Evolutionary conservation across 257 asterid species (phyloP).

Genomic region (Scutellaria barbata): DNA sequence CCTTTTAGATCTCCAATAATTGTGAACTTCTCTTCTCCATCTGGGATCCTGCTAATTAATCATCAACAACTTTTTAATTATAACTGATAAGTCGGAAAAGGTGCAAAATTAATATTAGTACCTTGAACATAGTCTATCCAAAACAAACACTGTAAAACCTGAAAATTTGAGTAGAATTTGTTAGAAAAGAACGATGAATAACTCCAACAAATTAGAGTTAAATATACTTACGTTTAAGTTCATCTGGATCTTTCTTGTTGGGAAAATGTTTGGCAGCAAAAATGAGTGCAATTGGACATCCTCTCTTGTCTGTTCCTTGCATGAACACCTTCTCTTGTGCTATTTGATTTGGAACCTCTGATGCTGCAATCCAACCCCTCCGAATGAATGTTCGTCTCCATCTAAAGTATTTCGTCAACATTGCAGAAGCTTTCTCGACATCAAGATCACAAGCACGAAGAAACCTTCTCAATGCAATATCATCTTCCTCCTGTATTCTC

Average conservation of each 20-base stretch:
- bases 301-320: conserved; percentile 79
- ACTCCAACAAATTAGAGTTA: background rate
- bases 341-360: conserved; percentile 56
- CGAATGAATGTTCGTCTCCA: conserved; percentile 77
- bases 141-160: conserved; percentile 67
- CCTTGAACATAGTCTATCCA: conserved; percentile 78
- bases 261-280: conserved; percentile 63
- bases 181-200: background rate
- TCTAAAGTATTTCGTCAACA: conserved; percentile 57
- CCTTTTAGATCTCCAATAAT: conserved; percentile 72
- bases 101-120: conserved; percentile 25
- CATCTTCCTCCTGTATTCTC: conserved; percentile 59
- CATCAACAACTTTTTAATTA: background rate
- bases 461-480: conserved; percentile 64
- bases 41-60: conserved; percentile 47
- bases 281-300: conserved; percentile 62
- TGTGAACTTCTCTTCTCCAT: conserved; percentile 68
- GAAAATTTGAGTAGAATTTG: conserved; percentile 28
- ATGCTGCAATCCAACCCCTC: conserved; percentile 50
- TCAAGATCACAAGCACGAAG: conserved; percentile 76
- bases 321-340: conserved; percentile 68
- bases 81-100: too few relatives aligned
- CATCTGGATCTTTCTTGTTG: conserved; percentile 57
- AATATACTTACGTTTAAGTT: conserved; percentile 60
- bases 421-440: conserved; percentile 59